Base-by-base conservation (phyloP, 2,329 filamentous ascomycete species). In the Talaromyces sp. region DNA sequence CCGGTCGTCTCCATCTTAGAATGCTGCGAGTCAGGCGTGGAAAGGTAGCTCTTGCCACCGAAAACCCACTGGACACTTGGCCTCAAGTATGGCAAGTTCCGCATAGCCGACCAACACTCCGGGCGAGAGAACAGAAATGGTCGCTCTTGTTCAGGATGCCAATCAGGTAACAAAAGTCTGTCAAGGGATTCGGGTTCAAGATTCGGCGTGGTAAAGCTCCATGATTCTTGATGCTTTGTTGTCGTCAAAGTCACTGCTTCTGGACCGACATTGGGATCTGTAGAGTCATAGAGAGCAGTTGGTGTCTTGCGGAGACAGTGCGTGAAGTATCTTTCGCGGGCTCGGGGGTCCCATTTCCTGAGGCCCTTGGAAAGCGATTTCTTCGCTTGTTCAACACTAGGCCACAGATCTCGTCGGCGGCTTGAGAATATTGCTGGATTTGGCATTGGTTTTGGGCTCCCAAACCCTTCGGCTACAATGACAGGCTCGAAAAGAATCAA, bases 401-500 rank as follows among this genome's bases (percentile, higher is more conserved):
- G 45, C 56, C 54, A 57, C 20, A 55, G 22, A 16, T 56, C 61
- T 4, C 45, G 40, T 5, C 51, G 44, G 2, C 13, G 45, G 17
- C 47, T 48, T n/a, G 52, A 36, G 14, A 44, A 44, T 5, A 49
- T 24, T 2, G 43, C 54, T 1, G 60, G 53, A 17, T 60, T 37
- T 4, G 20, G 33, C 1, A 9, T 27, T 27, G 24, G 24, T 27
- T 27, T 27, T 27, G 24, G 9, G 24, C 8, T 20, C 6, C 16
- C 33, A 13, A 46, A 44, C 2, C 19, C 10, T 3, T 16, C 19
- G 2, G 65, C 54, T 7, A 64, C 46, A 27, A 70, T 63, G 4
- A 56, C 48, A 5, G 65, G 90, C 65, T 96, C 91, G 29, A 94
- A 75, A 32, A 93, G 80, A 39, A 94, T 75, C 5, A 95, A 72